Evolutionary conservation across 176 grass and related monocot genomes (phyloP).

Genomic region (Aegilops umbellulata): DNA sequence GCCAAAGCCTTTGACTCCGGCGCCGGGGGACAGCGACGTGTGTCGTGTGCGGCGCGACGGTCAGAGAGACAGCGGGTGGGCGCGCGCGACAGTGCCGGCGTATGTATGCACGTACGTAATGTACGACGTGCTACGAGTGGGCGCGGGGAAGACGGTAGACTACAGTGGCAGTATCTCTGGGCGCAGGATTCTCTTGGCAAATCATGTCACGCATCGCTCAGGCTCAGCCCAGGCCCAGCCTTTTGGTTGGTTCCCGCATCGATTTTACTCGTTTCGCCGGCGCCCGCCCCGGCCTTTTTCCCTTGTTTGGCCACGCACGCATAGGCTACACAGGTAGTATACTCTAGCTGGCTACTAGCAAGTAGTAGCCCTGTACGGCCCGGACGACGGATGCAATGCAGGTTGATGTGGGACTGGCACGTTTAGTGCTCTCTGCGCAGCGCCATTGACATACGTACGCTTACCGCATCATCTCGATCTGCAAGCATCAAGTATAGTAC

Average conservation of each 20-base stretch:
- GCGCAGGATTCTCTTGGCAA: constrained; percentile 39
- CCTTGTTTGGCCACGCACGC: constrained; percentile 46
- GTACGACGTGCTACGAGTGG: background rate
- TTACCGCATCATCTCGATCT: too few relatives aligned
- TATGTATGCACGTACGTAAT: background rate
- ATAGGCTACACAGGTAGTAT: background rate
- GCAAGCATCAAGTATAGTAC: too few relatives aligned
- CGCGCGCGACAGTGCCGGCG: background rate
- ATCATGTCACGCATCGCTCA: background rate
- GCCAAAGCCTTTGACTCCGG: constrained; percentile 17
- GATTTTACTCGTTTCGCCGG: background rate
- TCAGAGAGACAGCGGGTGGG: background rate
- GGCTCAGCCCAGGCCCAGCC: too few relatives aligned
- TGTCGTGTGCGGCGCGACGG: background rate
- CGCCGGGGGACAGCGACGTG: background rate
- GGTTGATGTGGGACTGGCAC: background rate
- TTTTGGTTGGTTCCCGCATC: background rate
- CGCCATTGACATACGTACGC: too few relatives aligned
- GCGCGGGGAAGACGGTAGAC: too few relatives aligned
- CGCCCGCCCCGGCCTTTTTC: constrained; percentile 33
- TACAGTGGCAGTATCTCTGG: constrained; percentile 32
- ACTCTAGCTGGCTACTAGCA: too few relatives aligned
- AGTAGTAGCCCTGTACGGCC: background rate
- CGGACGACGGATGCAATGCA: background rate
- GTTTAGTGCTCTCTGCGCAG: background rate